Evolutionary conservation across 306 rosid genomes (phyloP).

Genomic region (Parietaria judaica): DNA sequence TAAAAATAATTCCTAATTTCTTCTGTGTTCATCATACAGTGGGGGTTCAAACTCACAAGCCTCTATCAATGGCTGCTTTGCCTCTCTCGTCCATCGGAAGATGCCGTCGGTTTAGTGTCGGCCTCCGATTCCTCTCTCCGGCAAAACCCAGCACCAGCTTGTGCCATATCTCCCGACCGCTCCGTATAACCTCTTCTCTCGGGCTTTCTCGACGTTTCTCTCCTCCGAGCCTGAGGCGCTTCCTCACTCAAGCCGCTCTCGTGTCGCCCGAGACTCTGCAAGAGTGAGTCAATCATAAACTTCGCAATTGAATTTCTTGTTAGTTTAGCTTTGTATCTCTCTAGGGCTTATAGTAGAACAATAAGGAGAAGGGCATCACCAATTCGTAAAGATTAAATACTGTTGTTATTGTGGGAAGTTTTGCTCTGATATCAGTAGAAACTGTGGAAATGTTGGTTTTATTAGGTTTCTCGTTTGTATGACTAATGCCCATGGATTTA

Average conservation of each 20-base stretch:
- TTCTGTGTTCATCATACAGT: constrained; percentile 21
- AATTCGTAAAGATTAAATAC: too few relatives aligned
- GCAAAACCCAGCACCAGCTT: constrained; percentile 18
- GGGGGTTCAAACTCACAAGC: constrained; percentile 46
- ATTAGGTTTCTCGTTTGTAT: too few relatives aligned
- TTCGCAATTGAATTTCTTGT: too few relatives aligned
- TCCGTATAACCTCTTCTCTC: constrained; percentile 10
- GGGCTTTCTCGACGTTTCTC: constrained; percentile 37
- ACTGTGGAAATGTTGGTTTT: too few relatives aligned
- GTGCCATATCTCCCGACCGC: constrained; percentile 3
- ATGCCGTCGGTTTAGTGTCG: constrained; percentile 26
- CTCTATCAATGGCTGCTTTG: constrained; percentile 25
- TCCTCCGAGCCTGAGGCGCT: constrained; percentile 36
- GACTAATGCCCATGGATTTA: too few relatives aligned
- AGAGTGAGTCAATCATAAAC: constrained; percentile 18
- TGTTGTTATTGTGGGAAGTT: too few relatives aligned
- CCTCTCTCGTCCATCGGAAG: constrained; percentile 24
- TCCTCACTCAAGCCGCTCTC: constrained; percentile 46
- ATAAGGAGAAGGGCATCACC: too few relatives aligned
- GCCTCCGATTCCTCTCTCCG: constrained; percentile 25
- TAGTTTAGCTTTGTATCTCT: too few relatives aligned
- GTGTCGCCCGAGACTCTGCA: constrained; percentile 42
- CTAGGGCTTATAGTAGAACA: too few relatives aligned
- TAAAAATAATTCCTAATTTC: neutral
- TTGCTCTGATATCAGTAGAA: too few relatives aligned